Conservation (phyloP, 2,329 filamentous ascomycete genomes). For the Xylaria sp. region DNA sequence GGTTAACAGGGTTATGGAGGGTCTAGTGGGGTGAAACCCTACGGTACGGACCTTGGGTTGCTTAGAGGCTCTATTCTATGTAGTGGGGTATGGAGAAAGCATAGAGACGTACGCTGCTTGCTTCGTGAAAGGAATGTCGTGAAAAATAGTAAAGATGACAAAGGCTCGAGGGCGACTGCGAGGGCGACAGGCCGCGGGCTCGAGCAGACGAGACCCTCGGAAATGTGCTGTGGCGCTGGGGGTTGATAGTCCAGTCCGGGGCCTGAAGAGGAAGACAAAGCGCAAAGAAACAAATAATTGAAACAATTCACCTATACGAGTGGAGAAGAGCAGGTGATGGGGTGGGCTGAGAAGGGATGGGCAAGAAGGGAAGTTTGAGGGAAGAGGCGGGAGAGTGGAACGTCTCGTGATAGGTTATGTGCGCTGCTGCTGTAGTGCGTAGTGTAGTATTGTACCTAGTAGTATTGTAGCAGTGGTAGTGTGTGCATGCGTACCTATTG, state of each 20-base stretch:
- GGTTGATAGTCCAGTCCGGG: slow-evolving; percentile 15
- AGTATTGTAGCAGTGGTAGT: too few relatives aligned
- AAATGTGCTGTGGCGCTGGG: slow-evolving; percentile 31
- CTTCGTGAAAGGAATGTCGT: slow-evolving; percentile 24
- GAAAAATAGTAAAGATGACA: slow-evolving; percentile 19
- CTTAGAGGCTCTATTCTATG: slow-evolving; percentile 28
- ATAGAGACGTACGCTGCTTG: slow-evolving; percentile 2
- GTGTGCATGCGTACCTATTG: too few relatives aligned
- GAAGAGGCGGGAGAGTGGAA: slow-evolving; percentile 28
- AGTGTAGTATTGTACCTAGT: neutral
- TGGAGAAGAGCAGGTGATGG: slow-evolving; percentile 28
- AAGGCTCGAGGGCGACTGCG: slow-evolving; percentile 4
- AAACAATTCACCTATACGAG: slow-evolving; percentile 34
- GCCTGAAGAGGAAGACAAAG: slow-evolving; percentile 32
- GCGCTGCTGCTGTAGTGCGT: neutral
- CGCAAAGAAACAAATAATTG: slow-evolving; percentile 39
- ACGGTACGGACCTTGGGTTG: slow-evolving; percentile 29
- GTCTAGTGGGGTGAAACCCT: slow-evolving; percentile 31
- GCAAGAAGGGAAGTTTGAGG: slow-evolving; percentile 24
- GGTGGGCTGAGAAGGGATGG: slow-evolving; percentile 20
- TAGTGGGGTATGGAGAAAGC: slow-evolving; percentile 8
- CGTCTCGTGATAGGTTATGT: slow-evolving; percentile 28
- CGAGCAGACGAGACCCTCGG: slow-evolving; percentile 29
- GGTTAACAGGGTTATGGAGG: slow-evolving; percentile 15
- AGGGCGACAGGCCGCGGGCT: slow-evolving; percentile 1